These are phyloP conservation scores for Myrmaecium sp. DNA, from an alignment of 2,329 filamentous ascomycete species.

Conservation along the genomic window DNA sequence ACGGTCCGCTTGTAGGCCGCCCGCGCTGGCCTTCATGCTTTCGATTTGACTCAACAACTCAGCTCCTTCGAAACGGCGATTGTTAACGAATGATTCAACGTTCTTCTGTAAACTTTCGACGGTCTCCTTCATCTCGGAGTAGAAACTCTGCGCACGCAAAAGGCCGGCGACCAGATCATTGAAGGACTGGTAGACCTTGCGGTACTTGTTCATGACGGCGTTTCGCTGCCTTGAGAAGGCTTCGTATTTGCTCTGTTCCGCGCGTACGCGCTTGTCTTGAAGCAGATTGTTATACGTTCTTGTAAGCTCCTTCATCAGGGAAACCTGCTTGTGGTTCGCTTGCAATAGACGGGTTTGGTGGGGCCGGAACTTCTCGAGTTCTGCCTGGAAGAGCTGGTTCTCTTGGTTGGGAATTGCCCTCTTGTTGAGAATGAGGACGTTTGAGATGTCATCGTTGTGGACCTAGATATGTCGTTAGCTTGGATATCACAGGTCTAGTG, in stretches of 20 bases:
- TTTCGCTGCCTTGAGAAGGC: constrained; percentile 67
- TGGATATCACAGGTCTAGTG: not conserved
- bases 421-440: constrained; percentile 93
- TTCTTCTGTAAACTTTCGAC: constrained; percentile 88
- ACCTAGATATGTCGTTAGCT: constrained; percentile 39
- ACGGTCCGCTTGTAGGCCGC: constrained; percentile 49
- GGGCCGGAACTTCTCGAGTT: constrained; percentile 92
- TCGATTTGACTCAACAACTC: constrained; percentile 82
- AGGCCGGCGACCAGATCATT: constrained; percentile 76
- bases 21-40: constrained; percentile 48
- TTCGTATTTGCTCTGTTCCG: constrained; percentile 93
- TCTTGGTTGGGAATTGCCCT: constrained; percentile 90
- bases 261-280: constrained; percentile 83
- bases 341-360: constrained; percentile 84
- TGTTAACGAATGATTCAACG: constrained; percentile 92
- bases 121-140: constrained; percentile 88
- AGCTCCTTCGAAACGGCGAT: constrained; percentile 76
- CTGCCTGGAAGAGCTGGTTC: constrained; percentile 78
- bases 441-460: constrained; percentile 92
- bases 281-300: constrained; percentile 70
- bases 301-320: constrained; percentile 88
- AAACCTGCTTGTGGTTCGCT: constrained; percentile 87
- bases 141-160: constrained; percentile 79
- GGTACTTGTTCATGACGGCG: constrained; percentile 70
- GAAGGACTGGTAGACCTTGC: constrained; percentile 82